Conservation (phyloP, 2,329 filamentous ascomycete species). For the Diaporthe citri region DNA sequence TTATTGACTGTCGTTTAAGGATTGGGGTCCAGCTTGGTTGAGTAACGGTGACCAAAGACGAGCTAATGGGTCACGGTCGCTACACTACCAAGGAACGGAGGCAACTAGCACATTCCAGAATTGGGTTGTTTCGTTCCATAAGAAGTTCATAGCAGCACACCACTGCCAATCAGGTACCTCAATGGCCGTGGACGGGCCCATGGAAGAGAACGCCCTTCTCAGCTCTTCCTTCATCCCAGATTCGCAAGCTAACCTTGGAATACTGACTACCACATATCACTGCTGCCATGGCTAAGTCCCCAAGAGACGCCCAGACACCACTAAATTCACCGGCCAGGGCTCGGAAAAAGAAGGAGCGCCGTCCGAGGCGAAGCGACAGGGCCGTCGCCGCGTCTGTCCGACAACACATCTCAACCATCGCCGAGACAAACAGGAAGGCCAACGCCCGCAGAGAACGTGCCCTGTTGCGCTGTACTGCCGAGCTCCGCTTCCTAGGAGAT, state of each 20-base stretch:
- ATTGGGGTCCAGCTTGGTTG: neutral
- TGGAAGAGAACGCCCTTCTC: neutral
- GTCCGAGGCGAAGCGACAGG: neutral
- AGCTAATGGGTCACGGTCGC: neutral
- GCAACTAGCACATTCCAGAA: neutral
- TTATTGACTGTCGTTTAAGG: no score
- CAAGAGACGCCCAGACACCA: neutral
- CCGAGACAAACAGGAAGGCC: neutral
- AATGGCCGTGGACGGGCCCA: neutral
- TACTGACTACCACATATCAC: neutral
- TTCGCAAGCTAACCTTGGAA: neutral
- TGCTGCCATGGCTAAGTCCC: neutral
- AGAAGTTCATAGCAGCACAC: no score
- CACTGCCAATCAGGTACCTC: neutral
- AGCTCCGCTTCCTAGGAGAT: neutral
- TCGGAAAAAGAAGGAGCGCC: neutral
- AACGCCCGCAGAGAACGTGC: neutral
- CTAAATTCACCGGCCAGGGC: neutral
- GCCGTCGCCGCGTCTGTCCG: neutral
- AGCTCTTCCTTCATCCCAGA: neutral
- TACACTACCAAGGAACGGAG: neutral
- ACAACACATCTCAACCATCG: conserved; percentile 4
- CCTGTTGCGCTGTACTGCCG: neutral
- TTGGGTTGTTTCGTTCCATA: neutral
- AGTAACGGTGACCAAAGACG: neutral